Evolutionary conservation across 495 filamentous ascomycete species (phyloP), one percentile per base, ranked within the genome.

Genomic region (Penicillium antarcticum): DNA sequence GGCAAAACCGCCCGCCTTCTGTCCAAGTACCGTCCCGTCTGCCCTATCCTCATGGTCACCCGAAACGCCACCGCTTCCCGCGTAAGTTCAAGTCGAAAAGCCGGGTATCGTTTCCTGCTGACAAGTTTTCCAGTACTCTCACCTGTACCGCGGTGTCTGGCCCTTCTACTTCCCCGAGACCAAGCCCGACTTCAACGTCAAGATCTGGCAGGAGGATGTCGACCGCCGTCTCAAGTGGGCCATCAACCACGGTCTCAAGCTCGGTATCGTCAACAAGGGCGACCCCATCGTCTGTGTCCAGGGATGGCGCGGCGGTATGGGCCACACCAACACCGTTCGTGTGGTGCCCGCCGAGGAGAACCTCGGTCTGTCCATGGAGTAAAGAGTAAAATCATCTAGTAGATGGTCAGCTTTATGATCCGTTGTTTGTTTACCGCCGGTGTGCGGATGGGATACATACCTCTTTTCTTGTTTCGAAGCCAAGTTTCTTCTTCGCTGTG

Each of bases 11-110:
- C 94, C 55, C 89, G 94, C 60, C 82, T 97, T 36, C 78, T 97
- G 54, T 95, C 94, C 72, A 98, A 98, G 79, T 98, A 97, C 76
- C 87, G 94, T 62, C 94, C 94, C 23, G 91, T 96, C 45, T 97
- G 94, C 84, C 94, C 94, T 44, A 96, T 98, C 69, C 86, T 98
- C 76, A 98, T 97, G 94, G 86, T 98, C 58, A 95, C 91, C 50
- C 85, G 95, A 51, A 96, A 88, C 69, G 67, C 84, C 18, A 81
- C 79, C 41, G 91, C 95, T 37, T 85, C 90, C 31, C 78, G 94
- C 43, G 80, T 84, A 73, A 69, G 78, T 73, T 53, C 10, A 42
- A 16, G 38, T 33, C 45, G 26, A 34, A 11, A 32, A 3, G 7
- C 42, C 8, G 13, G 24, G 12, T 14, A 4, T 36, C 16, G 33